A percentile compares a stretch with the other conserved stretches of the same genome.
Evolutionary conservation across 331 rosid species (phyloP).

Genomic region (Malus hybrid): DNA sequence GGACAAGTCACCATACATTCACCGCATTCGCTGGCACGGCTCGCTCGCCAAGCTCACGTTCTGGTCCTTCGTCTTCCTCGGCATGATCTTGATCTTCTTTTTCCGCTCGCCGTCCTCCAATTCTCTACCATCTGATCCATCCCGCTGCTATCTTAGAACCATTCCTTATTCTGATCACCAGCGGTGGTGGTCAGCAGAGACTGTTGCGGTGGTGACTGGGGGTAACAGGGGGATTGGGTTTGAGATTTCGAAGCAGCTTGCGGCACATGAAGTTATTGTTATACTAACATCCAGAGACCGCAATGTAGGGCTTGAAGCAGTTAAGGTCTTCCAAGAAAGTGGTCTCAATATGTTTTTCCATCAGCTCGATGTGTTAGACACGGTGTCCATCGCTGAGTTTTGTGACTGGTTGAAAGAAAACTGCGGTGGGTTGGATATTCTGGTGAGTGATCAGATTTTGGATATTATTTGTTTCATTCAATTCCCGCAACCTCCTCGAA

Average conservation of each 20-base stretch:
- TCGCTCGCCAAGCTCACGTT: slow-evolving; percentile 58
- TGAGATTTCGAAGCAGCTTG: slow-evolving; percentile 75
- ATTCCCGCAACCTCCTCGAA: neutral
- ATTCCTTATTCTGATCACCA: too few relatives aligned
- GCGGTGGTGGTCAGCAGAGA: slow-evolving; percentile 93
- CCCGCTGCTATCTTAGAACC: slow-evolving; percentile 54
- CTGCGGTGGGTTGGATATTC: slow-evolving; percentile 76
- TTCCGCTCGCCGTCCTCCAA: slow-evolving; percentile 48
- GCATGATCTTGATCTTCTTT: slow-evolving; percentile 59
- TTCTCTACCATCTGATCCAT: slow-evolving; percentile 36
- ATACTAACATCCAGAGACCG: slow-evolving; percentile 71
- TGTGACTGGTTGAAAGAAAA: slow-evolving; percentile 67
- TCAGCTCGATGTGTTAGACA: slow-evolving; percentile 77
- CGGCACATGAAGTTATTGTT: slow-evolving; percentile 69
- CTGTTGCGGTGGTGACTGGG: slow-evolving; percentile 82
- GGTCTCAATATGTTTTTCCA: slow-evolving; percentile 66
- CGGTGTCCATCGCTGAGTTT: slow-evolving; percentile 48
- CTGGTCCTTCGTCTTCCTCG: slow-evolving; percentile 61
- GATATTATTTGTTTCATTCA: neutral
- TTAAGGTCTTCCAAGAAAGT: slow-evolving; percentile 79
- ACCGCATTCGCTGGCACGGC: slow-evolving; percentile 55
- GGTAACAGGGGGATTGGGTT: slow-evolving; percentile 93
- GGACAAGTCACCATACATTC: slow-evolving; percentile 55
- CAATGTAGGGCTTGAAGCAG: slow-evolving; percentile 67
- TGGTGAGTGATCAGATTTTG: slow-evolving; percentile 35